These are phyloP conservation scores for Populus hybrid DNA, from an alignment of 441 rosid species.

Conservation along the genomic window DNA sequence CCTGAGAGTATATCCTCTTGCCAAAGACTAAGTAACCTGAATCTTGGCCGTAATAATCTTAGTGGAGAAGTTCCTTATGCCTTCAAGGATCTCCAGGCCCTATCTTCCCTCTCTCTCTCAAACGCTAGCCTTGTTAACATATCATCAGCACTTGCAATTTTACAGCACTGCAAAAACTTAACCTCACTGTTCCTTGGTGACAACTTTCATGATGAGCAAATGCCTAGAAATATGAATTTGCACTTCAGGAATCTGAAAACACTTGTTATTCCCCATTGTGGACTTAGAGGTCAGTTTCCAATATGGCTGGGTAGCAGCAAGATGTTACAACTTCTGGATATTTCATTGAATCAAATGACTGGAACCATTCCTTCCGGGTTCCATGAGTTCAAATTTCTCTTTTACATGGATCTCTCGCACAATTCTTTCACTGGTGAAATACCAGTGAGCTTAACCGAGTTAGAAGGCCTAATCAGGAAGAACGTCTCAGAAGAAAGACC, in stretches of 20 bases:
- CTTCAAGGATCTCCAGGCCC: slow-evolving; percentile 14
- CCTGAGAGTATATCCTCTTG: slow-evolving; percentile 3
- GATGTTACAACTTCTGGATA: slow-evolving; percentile 1
- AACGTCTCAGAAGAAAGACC: neutral
- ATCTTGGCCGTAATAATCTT: slow-evolving; percentile 3
- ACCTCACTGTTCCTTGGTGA: neutral
- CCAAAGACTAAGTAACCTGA: neutral
- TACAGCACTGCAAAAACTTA: slow-evolving; percentile 16
- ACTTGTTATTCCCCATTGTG: neutral
- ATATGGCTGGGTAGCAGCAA: slow-evolving; percentile 6
- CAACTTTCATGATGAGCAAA: slow-evolving; percentile 3
- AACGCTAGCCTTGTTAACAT: slow-evolving; percentile 1
- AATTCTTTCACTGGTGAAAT: slow-evolving; percentile 13
- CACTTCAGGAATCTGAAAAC: slow-evolving; percentile 8
- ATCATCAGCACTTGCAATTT: slow-evolving; percentile 7
- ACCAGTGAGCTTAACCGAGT: neutral
- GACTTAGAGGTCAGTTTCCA: slow-evolving; percentile 15
- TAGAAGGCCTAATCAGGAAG: neutral
- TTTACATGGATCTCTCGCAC: neutral
- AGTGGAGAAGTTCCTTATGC: slow-evolving; percentile 4
- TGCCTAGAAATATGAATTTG: neutral
- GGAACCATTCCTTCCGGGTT: slow-evolving; percentile 2
- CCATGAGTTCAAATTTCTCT: neutral
- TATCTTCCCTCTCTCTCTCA: neutral
- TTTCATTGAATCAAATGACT: neutral